phyloP scores from a whole-genome alignment of 148 eudicot species.

The Nepenthes gracilis region DNA sequence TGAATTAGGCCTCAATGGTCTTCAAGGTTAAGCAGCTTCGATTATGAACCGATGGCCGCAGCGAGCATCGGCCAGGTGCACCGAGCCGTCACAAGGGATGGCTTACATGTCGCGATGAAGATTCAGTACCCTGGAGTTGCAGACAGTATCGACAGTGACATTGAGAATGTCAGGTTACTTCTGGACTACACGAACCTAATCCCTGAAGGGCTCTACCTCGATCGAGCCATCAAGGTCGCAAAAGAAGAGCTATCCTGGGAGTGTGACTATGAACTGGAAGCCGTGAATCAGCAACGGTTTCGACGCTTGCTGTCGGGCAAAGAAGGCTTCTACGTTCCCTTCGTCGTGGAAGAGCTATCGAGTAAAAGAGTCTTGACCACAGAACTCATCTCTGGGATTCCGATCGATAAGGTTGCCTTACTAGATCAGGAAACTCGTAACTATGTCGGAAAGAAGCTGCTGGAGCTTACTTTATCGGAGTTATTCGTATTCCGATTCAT shows the following conservation, averaged over 20 bases:
- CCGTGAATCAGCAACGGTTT: conserved; percentile 59
- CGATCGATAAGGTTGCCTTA: conserved; percentile 77
- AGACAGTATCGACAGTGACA: conserved; percentile 96
- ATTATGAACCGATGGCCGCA: conserved; percentile 92
- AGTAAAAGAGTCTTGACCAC: conserved; percentile 78
- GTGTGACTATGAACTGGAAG: conserved; percentile 85
- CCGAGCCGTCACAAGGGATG: conserved; percentile 68
- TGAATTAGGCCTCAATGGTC: conserved; percentile 88
- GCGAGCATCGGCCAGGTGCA: conserved; percentile 99
- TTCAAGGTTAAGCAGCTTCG: conserved; percentile 64
- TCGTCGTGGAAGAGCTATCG: conserved; percentile 65
- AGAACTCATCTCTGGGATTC: conserved; percentile 73
- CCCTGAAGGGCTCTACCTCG: conserved; percentile 76
- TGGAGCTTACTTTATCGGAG: conserved; percentile 90
- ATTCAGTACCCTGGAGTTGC: conserved; percentile 87
- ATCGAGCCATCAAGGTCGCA: conserved; percentile 97
- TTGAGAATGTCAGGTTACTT: conserved; percentile 75
- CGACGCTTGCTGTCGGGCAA: conserved; percentile 34
- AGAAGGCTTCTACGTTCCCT: conserved; percentile 81
- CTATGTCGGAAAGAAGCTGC: conserved; percentile 69
- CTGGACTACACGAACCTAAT: conserved; percentile 73
- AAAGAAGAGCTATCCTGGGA: conserved; percentile 93
- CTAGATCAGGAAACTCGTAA: conserved; percentile 84
- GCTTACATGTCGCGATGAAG: conserved; percentile 75
- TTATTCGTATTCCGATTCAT: conserved; percentile 85